Evolutionary conservation across 768 basidiomycete species (phyloP), one percentile per base, ranked within the genome.

Genomic region (Sutorius australiensis): DNA sequence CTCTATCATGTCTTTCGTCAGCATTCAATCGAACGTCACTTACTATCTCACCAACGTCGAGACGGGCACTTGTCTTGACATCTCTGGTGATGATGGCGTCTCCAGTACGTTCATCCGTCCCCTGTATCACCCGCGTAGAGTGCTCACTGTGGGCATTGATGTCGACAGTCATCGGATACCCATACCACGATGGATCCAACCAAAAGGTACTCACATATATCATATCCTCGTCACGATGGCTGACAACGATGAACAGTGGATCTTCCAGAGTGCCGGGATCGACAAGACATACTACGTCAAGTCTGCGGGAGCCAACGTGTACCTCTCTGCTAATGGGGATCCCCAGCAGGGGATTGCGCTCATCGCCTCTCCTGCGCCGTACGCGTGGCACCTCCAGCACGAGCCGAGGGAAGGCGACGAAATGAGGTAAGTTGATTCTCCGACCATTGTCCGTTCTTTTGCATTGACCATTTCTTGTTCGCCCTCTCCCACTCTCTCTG

Each of bases 31-130:
- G 14, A 77, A 78, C 17, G 50, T 34, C 14, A 71, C 60, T 0
- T 84, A 80, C 68, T 71, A 58, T 32, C 72, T 85, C 58, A 69
- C 63, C 37, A 86, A 85, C 66, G 73, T 67, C 60, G 76, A 80
- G 65, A 70, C 75, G 8, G 75, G 74, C 3, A 84, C 77, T 5
- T 78, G 74, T 27, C 56, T 83, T 24, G 82, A 85, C 59, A 72
- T 84, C 51, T 84, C 82, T 16, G 80, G 76, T 3, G 69, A 53
- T 8, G 81, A 84, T 61, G 73, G 78, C 53, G 62, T 42, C 8
- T 73, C 79, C 44, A 73, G 80, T 80, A 53, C 27, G 77, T 68
- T 5, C 37, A 5, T 2, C 3, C 5, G n/a, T n/a, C 5, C 10
- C 24, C 24, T 4, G 24, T 24, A 4, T 24, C 24, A 4, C 4